These are phyloP conservation scores for Funneliformis geosporum DNA, from an alignment of 192 early-diverging fungal genomes.

Conservation along the genomic window DNA sequence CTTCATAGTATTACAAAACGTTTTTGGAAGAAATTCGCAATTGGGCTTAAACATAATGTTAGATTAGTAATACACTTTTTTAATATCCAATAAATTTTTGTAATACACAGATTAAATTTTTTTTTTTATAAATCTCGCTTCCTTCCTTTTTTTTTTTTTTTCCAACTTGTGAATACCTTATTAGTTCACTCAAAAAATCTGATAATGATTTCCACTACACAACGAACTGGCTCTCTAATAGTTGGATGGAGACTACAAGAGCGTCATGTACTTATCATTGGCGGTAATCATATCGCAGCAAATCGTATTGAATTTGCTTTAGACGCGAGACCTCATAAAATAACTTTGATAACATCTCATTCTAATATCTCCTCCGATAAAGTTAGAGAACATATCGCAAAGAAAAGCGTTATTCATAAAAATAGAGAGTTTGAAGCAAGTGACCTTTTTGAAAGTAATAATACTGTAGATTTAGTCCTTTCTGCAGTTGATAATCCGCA, in stretches of 20 bases:
- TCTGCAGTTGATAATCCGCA: slow-evolving; percentile 39
- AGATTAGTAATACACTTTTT: too few species aligned
- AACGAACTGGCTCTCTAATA: slow-evolving; percentile 54
- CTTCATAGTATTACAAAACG: too few species aligned
- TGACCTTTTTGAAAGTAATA: slow-evolving; percentile 39
- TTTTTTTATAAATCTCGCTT: too few species aligned
- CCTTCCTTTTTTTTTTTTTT: too few species aligned
- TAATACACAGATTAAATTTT: too few species aligned
- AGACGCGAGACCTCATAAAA: slow-evolving; percentile 63
- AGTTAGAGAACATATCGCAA: slow-evolving; percentile 50
- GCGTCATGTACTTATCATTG: slow-evolving; percentile 68
- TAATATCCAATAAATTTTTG: too few species aligned
- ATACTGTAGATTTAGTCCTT: slow-evolving; percentile 50
- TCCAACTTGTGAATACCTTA: too few species aligned
- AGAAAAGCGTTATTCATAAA: slow-evolving; percentile 41
- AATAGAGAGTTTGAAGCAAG: slow-evolving; percentile 47
- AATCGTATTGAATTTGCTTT: slow-evolving; percentile 67
- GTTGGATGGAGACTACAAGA: slow-evolving; percentile 57
- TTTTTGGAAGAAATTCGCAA: too few species aligned
- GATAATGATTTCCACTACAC: not conserved
- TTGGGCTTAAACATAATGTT: too few species aligned
- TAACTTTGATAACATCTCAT: slow-evolving; percentile 56
- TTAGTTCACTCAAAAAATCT: not conserved
- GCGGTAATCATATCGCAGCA: slow-evolving; percentile 63
- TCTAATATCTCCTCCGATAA: slow-evolving; percentile 44